Percentiles rank a stretch among this genome's conserved stretches.
phyloP scores from a whole-genome alignment of 495 filamentous ascomycete species.

The Xylaria longipes region DNA sequence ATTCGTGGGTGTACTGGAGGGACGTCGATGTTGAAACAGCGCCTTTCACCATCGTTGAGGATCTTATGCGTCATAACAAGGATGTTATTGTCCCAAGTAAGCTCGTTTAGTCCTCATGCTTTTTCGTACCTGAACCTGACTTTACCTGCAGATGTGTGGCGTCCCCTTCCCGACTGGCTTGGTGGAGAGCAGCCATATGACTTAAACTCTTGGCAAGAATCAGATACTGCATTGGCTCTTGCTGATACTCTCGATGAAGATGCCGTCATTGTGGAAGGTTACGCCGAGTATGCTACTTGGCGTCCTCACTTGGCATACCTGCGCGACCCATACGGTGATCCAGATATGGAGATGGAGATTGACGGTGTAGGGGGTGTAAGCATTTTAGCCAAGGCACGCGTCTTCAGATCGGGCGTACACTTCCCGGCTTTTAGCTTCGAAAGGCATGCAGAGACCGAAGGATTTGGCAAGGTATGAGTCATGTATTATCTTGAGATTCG shows the following conservation, averaged over 20 bases:
- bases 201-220: constrained; percentile 99
- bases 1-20: constrained; percentile 99
- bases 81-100: constrained; percentile 98
- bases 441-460: constrained; percentile 98
- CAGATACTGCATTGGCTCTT: constrained; percentile 91
- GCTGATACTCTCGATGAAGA: constrained; percentile 97
- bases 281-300: constrained; percentile 99
- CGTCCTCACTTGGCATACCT: constrained; percentile 96
- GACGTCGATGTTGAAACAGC: constrained; percentile 99
- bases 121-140: constrained; percentile 22
- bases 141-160: constrained; percentile 82
- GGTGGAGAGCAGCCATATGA: constrained; percentile 99
- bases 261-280: constrained; percentile 98
- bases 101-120: constrained; percentile 37
- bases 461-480: constrained; percentile 89
- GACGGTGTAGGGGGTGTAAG: constrained; percentile 97
- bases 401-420: constrained; percentile 93
- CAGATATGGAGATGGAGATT: constrained; percentile 99
- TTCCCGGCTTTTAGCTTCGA: constrained; percentile 99
- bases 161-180: constrained; percentile 97
- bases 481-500: neutral
- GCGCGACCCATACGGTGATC: constrained; percentile 95
- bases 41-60: constrained; percentile 93
- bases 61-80: constrained; percentile 98
- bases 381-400: constrained; percentile 93